These are phyloP conservation scores for Lachnum nothofagi DNA, from an alignment of 2,329 filamentous ascomycete genomes.

Conservation along the genomic window DNA sequence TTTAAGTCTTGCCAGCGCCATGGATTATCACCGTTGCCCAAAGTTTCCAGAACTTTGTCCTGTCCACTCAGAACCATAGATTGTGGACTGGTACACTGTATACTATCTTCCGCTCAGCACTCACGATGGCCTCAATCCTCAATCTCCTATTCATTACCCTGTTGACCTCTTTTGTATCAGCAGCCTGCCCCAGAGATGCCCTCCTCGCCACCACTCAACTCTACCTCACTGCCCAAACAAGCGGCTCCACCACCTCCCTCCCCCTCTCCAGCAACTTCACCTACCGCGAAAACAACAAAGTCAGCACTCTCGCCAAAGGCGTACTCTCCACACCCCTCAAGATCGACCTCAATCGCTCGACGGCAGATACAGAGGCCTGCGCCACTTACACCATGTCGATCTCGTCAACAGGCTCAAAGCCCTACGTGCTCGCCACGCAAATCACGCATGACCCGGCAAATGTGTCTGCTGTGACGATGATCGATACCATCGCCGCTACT, in stretches of 20 bases:
- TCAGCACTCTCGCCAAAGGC: background rate
- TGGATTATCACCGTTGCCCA: too few relatives aligned
- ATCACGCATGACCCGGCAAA: background rate
- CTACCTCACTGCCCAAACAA: slow-evolving; percentile 3
- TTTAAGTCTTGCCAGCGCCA: too few relatives aligned
- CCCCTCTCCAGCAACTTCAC: background rate
- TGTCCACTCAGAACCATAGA: too few relatives aligned
- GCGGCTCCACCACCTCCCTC: background rate
- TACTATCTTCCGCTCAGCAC: too few relatives aligned
- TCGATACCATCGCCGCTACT: slow-evolving; percentile 4
- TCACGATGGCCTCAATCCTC: too few relatives aligned
- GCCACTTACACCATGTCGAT: slow-evolving; percentile 8
- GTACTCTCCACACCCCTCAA: slow-evolving; percentile 5
- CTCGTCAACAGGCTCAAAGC: background rate
- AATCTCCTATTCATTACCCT: too few relatives aligned
- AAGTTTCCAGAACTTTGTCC: too few relatives aligned
- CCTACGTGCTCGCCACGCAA: slow-evolving; percentile 9
- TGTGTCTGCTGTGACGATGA: background rate
- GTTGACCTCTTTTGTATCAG: too few relatives aligned
- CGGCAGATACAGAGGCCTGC: slow-evolving; percentile 1
- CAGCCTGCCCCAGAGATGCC: too few relatives aligned
- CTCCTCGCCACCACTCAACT: background rate
- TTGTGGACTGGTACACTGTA: too few relatives aligned
- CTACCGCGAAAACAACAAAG: slow-evolving; percentile 9
- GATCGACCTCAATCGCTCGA: slow-evolving; percentile 3